Base-by-base conservation (phyloP, 176 grass and related monocot genomes). In the Hordeum vulgare region DNA sequence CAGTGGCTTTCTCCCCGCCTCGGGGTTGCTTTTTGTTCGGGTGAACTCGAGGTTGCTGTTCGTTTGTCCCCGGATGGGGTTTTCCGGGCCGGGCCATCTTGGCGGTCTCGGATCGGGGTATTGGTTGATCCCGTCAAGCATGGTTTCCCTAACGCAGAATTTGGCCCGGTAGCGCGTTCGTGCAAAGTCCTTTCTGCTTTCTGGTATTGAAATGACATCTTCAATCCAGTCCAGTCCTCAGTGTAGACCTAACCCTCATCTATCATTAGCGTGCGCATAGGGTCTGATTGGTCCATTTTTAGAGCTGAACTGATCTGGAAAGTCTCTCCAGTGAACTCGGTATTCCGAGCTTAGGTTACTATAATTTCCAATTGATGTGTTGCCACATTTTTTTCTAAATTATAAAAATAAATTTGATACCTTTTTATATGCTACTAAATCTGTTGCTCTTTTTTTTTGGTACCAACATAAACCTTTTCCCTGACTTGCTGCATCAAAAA, bases 121-220 rank as follows among this genome's bases (percentile, higher is more conserved):
- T 77, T 76, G 49, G 85, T 57, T 68, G 85, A 87, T 87, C 79
- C 47, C 69, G 8, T 41, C 9, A 36, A 76, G 8, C 21, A 45
- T 26, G 61, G 61, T 5, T 33, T 3, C 81, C 37, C 35, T 9
- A 37, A 20, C 27, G 6, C 14, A 13, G 44, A 51, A 87, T 67
- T 81, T 45, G 61, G 26, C 20, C 18, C 28, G 3, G 47, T 57
- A 26, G 60, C 12, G 12, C 17, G 11, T 63, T n/a, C 34, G 27
- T 15, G 56, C 57, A 36, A 26, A 62, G 75, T 66, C 31, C 18
- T 29, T 74, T 33, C 25, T 74, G 70, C 12, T 23, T 81, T 61
- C 25, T 81, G 70, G 28, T 24, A 1, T 15, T 45, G 77, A 41
- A 66, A 66, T 29, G 44, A 0, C 29, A 49, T 67, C 2, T 34